These are phyloP conservation scores for Elsinoe necatrix DNA, from an alignment of 2,329 filamentous ascomycete genomes.

Conservation along the genomic window DNA sequence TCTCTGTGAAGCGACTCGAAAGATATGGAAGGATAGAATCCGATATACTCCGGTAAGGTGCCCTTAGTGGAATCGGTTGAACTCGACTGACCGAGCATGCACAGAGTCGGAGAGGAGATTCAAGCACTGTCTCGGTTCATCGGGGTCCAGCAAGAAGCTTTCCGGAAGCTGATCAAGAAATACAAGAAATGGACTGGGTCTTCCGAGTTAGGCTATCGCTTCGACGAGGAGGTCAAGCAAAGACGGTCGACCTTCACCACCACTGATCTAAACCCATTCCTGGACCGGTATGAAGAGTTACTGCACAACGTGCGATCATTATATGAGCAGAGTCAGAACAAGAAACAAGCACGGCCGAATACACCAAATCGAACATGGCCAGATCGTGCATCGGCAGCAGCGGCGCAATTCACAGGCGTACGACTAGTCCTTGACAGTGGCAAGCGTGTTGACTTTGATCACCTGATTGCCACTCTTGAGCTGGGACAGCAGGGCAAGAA, in stretches of 20 bases:
- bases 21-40: constrained; percentile 44
- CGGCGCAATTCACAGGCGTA: constrained; percentile 30
- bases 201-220: constrained; percentile 52
- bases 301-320: constrained; percentile 38
- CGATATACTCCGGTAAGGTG: constrained; percentile 37
- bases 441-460: constrained; percentile 42
- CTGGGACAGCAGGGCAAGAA: constrained; percentile 38
- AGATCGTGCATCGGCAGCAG: constrained; percentile 1
- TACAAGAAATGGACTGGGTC: constrained; percentile 84
- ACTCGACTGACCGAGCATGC: background rate
- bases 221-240: constrained; percentile 57
- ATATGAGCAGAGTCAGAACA: constrained; percentile 30
- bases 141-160: constrained; percentile 64
- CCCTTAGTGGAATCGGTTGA: background rate
- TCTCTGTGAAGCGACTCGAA: constrained; percentile 40
- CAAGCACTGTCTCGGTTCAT: constrained; percentile 63
- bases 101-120: constrained; percentile 61
- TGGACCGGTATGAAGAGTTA: constrained; percentile 42
- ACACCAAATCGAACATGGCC: constrained; percentile 15
- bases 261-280: constrained; percentile 50
- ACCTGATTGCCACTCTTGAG: constrained; percentile 40
- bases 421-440: constrained; percentile 33
- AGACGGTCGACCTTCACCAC: constrained; percentile 64
- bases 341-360: constrained; percentile 16
- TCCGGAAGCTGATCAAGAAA: constrained; percentile 78